A percentile compares a stretch with the other conserved stretches of the same genome.
Conservation (phyloP, 179 eudicot genomes). For the Heliamphora pulchella region DNA sequence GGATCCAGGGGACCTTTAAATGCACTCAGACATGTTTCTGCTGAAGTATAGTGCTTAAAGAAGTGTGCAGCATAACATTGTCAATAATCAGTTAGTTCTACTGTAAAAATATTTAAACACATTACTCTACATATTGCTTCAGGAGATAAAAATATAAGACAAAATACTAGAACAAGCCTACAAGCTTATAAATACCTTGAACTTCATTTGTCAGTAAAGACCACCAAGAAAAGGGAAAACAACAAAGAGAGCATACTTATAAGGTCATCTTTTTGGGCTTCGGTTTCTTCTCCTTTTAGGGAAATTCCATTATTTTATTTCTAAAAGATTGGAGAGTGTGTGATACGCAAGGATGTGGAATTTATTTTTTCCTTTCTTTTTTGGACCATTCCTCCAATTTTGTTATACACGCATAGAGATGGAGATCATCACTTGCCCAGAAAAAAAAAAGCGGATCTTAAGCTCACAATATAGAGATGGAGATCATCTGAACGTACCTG, state of each 20-base stretch:
- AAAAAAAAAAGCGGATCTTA: background rate
- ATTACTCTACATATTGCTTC: background rate
- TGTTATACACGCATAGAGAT: too few species aligned
- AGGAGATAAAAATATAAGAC: background rate
- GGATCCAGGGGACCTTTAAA: slow-evolving; percentile 99
- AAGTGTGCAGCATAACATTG: slow-evolving; percentile 19
- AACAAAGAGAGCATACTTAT: background rate
- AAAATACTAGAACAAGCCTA: background rate
- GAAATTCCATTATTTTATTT: too few species aligned
- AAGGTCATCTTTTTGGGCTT: too few species aligned
- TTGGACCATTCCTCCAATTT: too few species aligned
- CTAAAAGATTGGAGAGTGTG: too few species aligned
- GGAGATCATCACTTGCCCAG: background rate
- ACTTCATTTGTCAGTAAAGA: background rate
- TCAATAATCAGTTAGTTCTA: slow-evolving; percentile 15
- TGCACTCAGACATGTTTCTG: slow-evolving; percentile 77
- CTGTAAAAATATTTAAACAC: background rate
- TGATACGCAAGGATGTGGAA: too few species aligned
- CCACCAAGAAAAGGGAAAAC: slow-evolving; percentile 5
- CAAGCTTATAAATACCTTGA: background rate
- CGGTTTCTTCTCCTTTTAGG: too few species aligned
- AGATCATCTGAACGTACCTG: slow-evolving; percentile 48
- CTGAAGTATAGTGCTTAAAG: slow-evolving; percentile 69
- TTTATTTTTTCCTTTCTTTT: too few species aligned
- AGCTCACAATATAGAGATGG: slow-evolving; percentile 3